Base-by-base conservation (phyloP, 108 stramenopile species). In the Nitzschia sp. region DNA sequence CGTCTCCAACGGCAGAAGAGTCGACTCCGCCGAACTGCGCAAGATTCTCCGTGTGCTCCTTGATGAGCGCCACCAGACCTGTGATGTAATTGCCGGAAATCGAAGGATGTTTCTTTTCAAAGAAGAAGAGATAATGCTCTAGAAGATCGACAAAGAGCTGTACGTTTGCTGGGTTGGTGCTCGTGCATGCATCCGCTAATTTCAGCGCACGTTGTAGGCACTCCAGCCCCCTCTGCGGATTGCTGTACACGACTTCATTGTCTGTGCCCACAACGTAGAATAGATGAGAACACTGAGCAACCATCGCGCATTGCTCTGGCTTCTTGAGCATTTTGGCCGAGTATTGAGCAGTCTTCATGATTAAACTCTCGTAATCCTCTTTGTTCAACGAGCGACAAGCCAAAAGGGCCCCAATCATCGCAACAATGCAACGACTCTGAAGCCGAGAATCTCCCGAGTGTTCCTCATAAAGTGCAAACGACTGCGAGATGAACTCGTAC, bases 401-500 rank as follows among this genome's bases (percentile, higher is more conserved):
- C 68, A 94, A 75, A 49, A 97, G 68, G n/a, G 96, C 85, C 36
- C 97, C 98, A 35, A 98, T 91, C 72, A 99, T 93, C 24, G 83
- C 38, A 9, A 71, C 66, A 61, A 99, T 82, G 45, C 94, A 89
- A 56, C 88, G 77, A 57, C 85, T 78, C 70, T 99, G 98, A 4
- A 83, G 76, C 38, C 81, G 80, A 29, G 86, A 92, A 54, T 98
- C 97, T 0, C 83, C 73, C 3, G 97, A 60, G 49, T 91, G 79
- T 64, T 96, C 94, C 81, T 99, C 98, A 57, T 98, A 97, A 15
- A 98, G 57, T 29, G 94, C 59, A 70, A 95, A 97, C 8, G 97
- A 91, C 71, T 97, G 95, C n/a, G 93, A 75, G 65, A 99, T 64
- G 59, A 98, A 93, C 64, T 98, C 98, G 79, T 98, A 97, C 4